phyloP scores from a whole-genome alignment of 192 early-diverging fungal species.

The Gonapodya sp. region DNA sequence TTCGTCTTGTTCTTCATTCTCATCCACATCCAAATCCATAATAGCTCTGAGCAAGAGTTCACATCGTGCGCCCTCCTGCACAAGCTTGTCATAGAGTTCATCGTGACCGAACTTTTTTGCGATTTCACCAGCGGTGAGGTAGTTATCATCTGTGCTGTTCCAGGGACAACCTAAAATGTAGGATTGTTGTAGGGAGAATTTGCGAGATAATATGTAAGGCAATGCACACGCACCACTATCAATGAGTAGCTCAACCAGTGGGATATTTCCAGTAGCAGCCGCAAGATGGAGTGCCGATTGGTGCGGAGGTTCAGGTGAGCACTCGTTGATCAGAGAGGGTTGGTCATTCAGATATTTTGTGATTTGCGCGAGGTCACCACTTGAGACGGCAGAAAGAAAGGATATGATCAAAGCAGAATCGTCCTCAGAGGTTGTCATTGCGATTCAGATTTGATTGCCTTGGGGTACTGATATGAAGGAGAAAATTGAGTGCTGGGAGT shows the following conservation, averaged over 20 bases:
- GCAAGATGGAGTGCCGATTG: not conserved
- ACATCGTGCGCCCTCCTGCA: constrained; percentile 71
- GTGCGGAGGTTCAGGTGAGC: not conserved
- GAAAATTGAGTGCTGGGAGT: no score
- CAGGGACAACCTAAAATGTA: constrained; percentile 80
- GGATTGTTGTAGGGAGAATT: no score
- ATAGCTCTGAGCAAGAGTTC: constrained; percentile 68
- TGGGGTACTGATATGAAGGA: no score
- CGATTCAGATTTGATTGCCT: no score
- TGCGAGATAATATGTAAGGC: no score
- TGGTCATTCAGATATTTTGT: not conserved
- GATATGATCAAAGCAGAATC: no score
- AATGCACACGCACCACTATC: no score
- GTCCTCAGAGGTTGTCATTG: no score
- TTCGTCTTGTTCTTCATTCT: constrained; percentile 13
- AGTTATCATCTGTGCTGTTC: constrained; percentile 67
- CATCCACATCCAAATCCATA: constrained; percentile 24
- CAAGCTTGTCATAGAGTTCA: constrained; percentile 65
- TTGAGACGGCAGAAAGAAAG: not conserved
- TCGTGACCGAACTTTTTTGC: constrained; percentile 58
- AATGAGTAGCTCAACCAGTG: not conserved
- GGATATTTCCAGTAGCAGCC: not conserved
- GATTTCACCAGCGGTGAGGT: constrained; percentile 74
- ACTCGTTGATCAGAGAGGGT: not conserved
- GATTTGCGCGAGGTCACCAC: not conserved